Conservation (phyloP, 2,329 filamentous ascomycete genomes). For the Diaporthe vaccinii region DNA sequence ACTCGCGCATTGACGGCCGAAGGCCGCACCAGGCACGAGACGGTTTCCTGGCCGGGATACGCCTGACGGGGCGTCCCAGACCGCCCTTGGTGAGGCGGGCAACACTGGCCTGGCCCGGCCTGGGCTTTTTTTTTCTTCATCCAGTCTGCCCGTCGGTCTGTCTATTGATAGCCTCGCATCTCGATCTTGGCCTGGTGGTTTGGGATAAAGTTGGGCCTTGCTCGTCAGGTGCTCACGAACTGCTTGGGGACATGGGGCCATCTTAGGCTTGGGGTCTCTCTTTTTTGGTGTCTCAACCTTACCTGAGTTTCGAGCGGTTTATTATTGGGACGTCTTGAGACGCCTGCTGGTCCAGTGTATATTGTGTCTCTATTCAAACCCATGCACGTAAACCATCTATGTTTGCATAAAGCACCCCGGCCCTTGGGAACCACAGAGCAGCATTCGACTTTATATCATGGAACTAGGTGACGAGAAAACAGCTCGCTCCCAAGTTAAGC, state of each 20-base stretch:
- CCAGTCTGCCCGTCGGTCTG: neutral
- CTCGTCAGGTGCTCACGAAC: constrained; percentile 3
- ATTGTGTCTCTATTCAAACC: neutral
- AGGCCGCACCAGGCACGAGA: neutral
- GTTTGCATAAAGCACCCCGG: neutral
- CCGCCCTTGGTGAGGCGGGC: neutral
- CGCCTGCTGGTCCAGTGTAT: neutral
- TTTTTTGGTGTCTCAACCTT: neutral
- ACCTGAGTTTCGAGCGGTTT: neutral
- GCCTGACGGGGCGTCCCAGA: neutral
- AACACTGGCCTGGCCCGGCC: neutral
- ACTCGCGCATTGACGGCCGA: constrained; percentile 11
- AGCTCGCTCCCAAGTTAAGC: neutral
- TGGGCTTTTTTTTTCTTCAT: neutral
- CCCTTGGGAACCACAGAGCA: too few relatives aligned
- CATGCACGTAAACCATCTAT: neutral
- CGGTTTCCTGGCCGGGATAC: constrained; percentile 1
- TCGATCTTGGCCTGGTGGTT: constrained; percentile 8
- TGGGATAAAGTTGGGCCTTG: constrained; percentile 25
- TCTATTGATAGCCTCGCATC: constrained; percentile 6
- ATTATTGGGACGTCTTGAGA: neutral
- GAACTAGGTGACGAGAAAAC: too few relatives aligned
- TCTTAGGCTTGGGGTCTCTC: neutral
- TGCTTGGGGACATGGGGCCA: neutral
- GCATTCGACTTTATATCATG: neutral